These are phyloP conservation scores for Aspergillus sp. DNA, from an alignment of 2,329 filamentous ascomycete species.

Conservation along the genomic window DNA sequence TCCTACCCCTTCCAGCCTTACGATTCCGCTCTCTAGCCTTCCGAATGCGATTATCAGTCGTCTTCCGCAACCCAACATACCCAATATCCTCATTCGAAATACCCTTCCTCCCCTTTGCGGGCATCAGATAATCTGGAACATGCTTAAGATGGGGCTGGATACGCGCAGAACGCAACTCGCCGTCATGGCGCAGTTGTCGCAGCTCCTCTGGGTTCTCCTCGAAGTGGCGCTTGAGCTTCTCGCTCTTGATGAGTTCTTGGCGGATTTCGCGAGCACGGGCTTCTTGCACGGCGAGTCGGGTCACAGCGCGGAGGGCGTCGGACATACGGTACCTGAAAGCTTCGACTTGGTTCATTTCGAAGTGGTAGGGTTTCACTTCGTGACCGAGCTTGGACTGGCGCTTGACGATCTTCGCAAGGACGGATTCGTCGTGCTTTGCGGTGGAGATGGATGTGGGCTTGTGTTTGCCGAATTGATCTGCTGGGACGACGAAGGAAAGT, in stretches of 20 bases:
- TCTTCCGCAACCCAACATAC: slow-evolving; percentile 61
- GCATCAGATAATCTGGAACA: slow-evolving; percentile 88
- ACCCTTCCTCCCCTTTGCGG: slow-evolving; percentile 65
- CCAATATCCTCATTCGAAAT: slow-evolving; percentile 61
- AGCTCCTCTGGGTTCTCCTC: slow-evolving; percentile 93
- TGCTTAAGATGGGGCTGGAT: slow-evolving; percentile 88
- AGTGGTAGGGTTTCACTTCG: slow-evolving; percentile 82
- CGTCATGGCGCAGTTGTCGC: slow-evolving; percentile 80
- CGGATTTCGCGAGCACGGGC: slow-evolving; percentile 81
- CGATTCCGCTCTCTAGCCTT: slow-evolving; percentile 42
- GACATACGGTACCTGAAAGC: slow-evolving; percentile 93
- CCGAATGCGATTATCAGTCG: slow-evolving; percentile 45
- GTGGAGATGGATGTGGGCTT: slow-evolving; percentile 72
- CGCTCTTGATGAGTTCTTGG: slow-evolving; percentile 83
- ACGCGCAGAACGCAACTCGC: slow-evolving; percentile 73
- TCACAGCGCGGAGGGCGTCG: slow-evolving; percentile 84
- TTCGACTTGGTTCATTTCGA: slow-evolving; percentile 90
- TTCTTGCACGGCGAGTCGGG: slow-evolving; percentile 80
- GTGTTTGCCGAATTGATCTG: slow-evolving; percentile 77
- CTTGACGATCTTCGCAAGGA: slow-evolving; percentile 70
- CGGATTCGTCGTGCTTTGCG: slow-evolving; percentile 74
- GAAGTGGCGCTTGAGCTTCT: slow-evolving; percentile 91
- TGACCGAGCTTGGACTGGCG: slow-evolving; percentile 72
- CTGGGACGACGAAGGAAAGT: slow-evolving; percentile 86
- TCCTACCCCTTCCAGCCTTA: slow-evolving; percentile 42